Conservation (phyloP, 768 basidiomycete genomes). For the Cystobasidium tubakii region DNA sequence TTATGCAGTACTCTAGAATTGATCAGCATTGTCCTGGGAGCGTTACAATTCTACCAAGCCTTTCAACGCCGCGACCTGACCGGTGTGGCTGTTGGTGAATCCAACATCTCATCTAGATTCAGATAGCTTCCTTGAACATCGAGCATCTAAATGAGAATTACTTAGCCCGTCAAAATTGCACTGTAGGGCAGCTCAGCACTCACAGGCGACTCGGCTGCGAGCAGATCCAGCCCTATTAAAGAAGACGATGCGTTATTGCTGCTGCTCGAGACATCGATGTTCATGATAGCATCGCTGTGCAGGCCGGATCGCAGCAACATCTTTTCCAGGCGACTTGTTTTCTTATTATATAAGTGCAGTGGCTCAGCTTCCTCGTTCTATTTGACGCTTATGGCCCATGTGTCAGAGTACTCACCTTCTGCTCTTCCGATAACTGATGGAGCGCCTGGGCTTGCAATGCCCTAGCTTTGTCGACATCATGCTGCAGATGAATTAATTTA, state of each 20-base stretch:
- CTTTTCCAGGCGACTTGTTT: constrained; percentile 8
- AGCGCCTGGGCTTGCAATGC: constrained; percentile 35
- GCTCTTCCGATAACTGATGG: constrained; percentile 37
- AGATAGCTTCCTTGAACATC: constrained; percentile 29
- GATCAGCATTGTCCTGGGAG: too few relatives aligned
- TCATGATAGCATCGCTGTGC: neutral
- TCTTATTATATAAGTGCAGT: neutral
- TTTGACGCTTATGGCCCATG: too few relatives aligned
- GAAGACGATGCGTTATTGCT: neutral
- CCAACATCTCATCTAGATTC: constrained; percentile 24
- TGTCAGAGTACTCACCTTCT: constrained; percentile 29
- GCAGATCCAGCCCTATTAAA: neutral
- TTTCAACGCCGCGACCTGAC: neutral
- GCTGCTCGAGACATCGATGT: neutral
- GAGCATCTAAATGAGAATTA: constrained; percentile 4
- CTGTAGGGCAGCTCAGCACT: neutral
- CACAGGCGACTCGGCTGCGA: neutral
- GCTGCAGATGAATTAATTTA: constrained; percentile 36
- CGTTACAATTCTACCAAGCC: too few relatives aligned
- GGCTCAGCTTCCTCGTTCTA: too few relatives aligned
- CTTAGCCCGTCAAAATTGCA: neutral
- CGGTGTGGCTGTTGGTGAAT: constrained; percentile 23
- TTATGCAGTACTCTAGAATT: too few relatives aligned
- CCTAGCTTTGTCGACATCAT: constrained; percentile 30
- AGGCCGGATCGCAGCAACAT: neutral